Conservation (phyloP, 2,329 filamentous ascomycete species). For the Phoma sp. region DNA sequence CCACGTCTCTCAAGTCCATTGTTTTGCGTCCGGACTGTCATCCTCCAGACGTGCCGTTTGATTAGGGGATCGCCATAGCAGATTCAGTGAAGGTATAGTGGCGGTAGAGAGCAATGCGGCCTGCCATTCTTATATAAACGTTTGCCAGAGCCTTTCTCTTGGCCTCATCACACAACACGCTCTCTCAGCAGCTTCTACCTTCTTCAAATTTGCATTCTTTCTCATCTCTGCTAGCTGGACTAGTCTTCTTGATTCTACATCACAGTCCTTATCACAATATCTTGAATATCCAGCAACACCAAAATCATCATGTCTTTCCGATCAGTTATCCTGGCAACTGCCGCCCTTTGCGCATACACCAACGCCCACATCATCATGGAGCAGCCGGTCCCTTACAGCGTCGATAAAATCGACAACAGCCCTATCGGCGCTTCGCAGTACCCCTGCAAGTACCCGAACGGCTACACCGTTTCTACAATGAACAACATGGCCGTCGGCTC, state of each 20-base stretch:
- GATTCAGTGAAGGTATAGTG: conserved; percentile 17
- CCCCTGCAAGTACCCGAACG: too few relatives aligned
- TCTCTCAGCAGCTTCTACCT: conserved; percentile 26
- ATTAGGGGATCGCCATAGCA: conserved; percentile 39
- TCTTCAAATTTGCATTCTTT: conserved; percentile 23
- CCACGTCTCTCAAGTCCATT: conserved; percentile 25
- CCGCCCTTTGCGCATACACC: conserved; percentile 12
- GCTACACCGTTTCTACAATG: too few relatives aligned
- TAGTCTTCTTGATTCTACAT: conserved; percentile 12
- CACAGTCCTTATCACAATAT: conserved; percentile 24
- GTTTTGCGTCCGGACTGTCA: conserved; percentile 34
- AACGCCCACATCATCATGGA: conserved; percentile 80
- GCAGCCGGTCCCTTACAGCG: conserved; percentile 68
- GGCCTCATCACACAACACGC: conserved; percentile 28
- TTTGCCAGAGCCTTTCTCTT: conserved; percentile 14
- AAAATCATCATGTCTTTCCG: conserved; percentile 58
- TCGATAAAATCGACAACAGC: conserved; percentile 61
- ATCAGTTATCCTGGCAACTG: conserved; percentile 58
- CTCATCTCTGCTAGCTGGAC: conserved; percentile 19
- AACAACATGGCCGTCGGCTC: conserved; percentile 68
- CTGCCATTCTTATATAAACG: conserved; percentile 35
- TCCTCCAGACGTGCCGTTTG: conserved; percentile 33
- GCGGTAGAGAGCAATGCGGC: conserved; percentile 11
- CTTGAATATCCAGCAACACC: conserved; percentile 22
- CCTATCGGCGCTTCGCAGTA: conserved; percentile 82